phyloP scores from a whole-genome alignment of 73 alveolate species.

The Uronychia setigera region DNA sequence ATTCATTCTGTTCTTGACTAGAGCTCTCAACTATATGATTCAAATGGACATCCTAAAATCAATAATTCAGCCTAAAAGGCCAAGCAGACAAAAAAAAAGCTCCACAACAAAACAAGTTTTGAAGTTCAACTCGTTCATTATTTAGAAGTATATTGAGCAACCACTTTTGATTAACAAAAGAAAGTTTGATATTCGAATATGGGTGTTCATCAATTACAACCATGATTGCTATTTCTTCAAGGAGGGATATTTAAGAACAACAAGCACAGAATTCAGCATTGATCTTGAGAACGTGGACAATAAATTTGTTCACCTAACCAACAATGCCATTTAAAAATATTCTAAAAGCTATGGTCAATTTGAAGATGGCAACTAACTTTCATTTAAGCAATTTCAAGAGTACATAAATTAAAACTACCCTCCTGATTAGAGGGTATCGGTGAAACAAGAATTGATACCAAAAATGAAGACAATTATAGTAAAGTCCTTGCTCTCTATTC shows the following conservation, averaged over 20 bases:
- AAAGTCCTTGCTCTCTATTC: slow-evolving; percentile 37
- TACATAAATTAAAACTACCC: slow-evolving; percentile 75
- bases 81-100: background rate
- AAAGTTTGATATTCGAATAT: slow-evolving; percentile 92
- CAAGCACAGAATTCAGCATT: slow-evolving; percentile 68
- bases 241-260: slow-evolving; percentile 85
- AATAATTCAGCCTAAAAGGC: too few species aligned
- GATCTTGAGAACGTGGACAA: slow-evolving; percentile 44
- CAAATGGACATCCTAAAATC: background rate
- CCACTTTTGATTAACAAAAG: slow-evolving; percentile 89
- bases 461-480: slow-evolving; percentile 74
- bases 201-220: slow-evolving; percentile 83
- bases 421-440: slow-evolving; percentile 62
- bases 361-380: slow-evolving; percentile 90
- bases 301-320: slow-evolving; percentile 88
- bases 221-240: slow-evolving; percentile 56
- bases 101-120: background rate
- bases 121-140: slow-evolving; percentile 24
- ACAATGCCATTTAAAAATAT: slow-evolving; percentile 85
- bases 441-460: slow-evolving; percentile 86
- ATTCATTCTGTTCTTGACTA: too few species aligned
- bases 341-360: slow-evolving; percentile 77
- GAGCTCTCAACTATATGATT: too few species aligned
- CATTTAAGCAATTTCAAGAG: slow-evolving; percentile 74
- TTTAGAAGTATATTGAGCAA: slow-evolving; percentile 89